Conservation (phyloP, 257 asterid species). For the Ligustrum vulgare region DNA sequence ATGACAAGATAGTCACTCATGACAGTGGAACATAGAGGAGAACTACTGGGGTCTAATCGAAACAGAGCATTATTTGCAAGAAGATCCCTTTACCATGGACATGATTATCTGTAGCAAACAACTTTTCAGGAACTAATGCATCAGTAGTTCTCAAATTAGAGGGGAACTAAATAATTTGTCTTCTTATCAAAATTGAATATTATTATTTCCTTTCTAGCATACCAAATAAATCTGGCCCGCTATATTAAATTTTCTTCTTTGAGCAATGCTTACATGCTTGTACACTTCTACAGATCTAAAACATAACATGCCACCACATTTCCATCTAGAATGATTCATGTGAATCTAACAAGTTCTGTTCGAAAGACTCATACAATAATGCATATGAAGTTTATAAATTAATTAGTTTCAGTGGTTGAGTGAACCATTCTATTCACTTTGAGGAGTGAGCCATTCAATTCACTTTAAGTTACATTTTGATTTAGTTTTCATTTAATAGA, state of each 20-base stretch:
- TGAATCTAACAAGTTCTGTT: not conserved
- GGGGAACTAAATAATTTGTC: not conserved
- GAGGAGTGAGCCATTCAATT: not conserved
- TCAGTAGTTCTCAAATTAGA: not conserved
- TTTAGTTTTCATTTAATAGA: not conserved
- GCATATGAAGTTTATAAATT: not conserved
- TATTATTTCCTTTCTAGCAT: not conserved
- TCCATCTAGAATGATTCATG: not conserved
- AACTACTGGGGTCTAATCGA: too few species aligned
- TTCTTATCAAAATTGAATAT: not conserved
- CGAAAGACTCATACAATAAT: not conserved
- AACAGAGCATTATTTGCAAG: too few species aligned
- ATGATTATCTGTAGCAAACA: not conserved
- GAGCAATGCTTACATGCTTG: not conserved
- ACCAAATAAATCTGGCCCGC: not conserved
- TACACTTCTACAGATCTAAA: not conserved
- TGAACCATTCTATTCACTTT: not conserved
- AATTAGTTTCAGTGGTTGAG: not conserved
- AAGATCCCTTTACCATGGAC: not conserved
- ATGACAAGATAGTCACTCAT: too few species aligned
- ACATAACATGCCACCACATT: too few species aligned
- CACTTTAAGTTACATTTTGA: not conserved
- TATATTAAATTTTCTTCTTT: not conserved
- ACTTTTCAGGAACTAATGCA: not conserved
- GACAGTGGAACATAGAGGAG: too few species aligned